Evolutionary conservation across 805 yeast genomes (phyloP).

Genomic region (Yarrowia deformans): DNA sequence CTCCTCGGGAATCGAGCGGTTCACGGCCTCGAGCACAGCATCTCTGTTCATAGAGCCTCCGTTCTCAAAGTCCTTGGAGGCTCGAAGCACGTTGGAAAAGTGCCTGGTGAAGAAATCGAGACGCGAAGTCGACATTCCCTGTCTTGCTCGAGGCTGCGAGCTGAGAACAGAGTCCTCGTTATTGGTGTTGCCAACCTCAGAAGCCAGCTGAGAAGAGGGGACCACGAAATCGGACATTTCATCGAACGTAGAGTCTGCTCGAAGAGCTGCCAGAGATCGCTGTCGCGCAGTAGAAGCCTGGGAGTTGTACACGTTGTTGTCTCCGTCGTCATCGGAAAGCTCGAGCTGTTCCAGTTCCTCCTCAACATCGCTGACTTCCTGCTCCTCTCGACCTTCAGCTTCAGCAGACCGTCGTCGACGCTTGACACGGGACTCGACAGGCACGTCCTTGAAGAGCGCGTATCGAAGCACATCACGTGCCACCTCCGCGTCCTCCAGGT

Average conservation of each 20-base stretch:
- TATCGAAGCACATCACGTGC: conserved; percentile 87
- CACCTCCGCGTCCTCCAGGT: conserved; percentile 76
- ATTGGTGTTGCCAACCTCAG: not conserved
- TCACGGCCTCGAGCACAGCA: conserved; percentile 54
- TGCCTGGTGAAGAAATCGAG: conserved; percentile 59
- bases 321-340: conserved; percentile 9
- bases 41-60: conserved; percentile 56
- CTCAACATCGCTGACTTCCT: conserved; percentile 54
- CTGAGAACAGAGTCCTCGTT: conserved; percentile 14
- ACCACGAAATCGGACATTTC: conserved; percentile 27
- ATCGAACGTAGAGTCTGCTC: conserved; percentile 32
- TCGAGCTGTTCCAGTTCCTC: conserved; percentile 50
- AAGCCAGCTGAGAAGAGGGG: conserved; percentile 14
- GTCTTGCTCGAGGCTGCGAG: conserved; percentile 6
- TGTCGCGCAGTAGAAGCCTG: conserved; percentile 46
- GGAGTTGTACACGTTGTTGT: conserved; percentile 52
- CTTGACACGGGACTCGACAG: conserved; percentile 52
- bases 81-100: conserved; percentile 58
- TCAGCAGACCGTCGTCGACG: conserved; percentile 49
- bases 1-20: conserved; percentile 54
- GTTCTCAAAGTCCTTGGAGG: conserved; percentile 56
- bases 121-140: conserved; percentile 50
- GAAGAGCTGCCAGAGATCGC: conserved; percentile 40
- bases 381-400: conserved; percentile 50
- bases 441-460: conserved; percentile 82